These are phyloP conservation scores for Candida sp. DNA, from an alignment of 1,139 yeast genomes.

Conservation along the genomic window DNA sequence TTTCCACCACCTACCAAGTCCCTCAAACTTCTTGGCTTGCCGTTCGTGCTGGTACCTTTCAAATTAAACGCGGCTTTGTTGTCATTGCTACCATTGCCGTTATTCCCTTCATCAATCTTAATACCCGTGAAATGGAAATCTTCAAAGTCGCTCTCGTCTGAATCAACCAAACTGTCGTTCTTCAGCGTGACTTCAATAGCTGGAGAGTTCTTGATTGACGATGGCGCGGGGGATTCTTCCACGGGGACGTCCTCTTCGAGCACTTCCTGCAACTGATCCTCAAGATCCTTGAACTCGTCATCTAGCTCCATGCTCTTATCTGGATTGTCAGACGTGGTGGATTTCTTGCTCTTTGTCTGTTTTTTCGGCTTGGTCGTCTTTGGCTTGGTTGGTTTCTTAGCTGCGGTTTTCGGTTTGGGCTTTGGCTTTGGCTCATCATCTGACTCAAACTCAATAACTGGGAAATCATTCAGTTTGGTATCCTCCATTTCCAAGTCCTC, in stretches of 20 bases:
- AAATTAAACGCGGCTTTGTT: constrained; percentile 1
- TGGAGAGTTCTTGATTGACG: constrained; percentile 1
- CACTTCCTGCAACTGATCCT: constrained; percentile 48
- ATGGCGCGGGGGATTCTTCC: background rate
- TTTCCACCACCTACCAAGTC: constrained; percentile 37
- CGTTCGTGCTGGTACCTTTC: constrained; percentile 9
- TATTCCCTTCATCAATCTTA: constrained; percentile 24
- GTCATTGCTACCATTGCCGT: background rate
- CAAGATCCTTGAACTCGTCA: constrained; percentile 50
- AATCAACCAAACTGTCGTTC: constrained; percentile 9
- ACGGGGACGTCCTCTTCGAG: constrained; percentile 28
- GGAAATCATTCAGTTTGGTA: constrained; percentile 13
- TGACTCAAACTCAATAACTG: constrained; percentile 8
- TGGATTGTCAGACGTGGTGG: constrained; percentile 11
- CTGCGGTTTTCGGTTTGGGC: background rate
- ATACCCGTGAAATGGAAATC: constrained; percentile 26
- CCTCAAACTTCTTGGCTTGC: constrained; percentile 44
- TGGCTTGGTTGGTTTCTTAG: constrained; percentile 4
- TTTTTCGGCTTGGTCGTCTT: constrained; percentile 4
- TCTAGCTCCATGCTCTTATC: constrained; percentile 26
- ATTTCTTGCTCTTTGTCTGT: constrained; percentile 2
- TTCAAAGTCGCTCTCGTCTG: constrained; percentile 35
- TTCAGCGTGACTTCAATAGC: constrained; percentile 1
- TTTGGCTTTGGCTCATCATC: constrained; percentile 3
- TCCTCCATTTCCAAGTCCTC: constrained; percentile 37